Percentiles rank a stretch among this genome's conserved stretches.
Evolutionary conservation across 2,329 filamentous ascomycete species (phyloP).

Genomic region (Penicillium italicum): DNA sequence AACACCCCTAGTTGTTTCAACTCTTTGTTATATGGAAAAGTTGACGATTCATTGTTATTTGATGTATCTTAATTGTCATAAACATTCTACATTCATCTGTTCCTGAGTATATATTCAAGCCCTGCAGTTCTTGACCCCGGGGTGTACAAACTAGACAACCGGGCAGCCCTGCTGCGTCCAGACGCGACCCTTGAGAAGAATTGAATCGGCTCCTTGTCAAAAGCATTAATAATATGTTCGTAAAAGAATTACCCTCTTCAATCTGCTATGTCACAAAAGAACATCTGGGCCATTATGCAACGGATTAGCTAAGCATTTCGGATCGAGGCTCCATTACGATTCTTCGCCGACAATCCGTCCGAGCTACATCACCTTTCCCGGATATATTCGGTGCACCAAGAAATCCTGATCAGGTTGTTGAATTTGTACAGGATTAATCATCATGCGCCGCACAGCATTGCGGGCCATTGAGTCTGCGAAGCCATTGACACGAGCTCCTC

Average conservation of each 20-base stretch:
- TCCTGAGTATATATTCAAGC: slow-evolving; percentile 5
- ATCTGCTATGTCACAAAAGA: neutral
- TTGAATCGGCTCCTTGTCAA: neutral
- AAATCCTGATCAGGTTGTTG: neutral
- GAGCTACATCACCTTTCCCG: slow-evolving; percentile 13
- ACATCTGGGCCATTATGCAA: neutral
- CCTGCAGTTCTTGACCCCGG: neutral
- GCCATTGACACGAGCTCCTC: slow-evolving; percentile 35
- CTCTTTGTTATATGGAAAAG: neutral
- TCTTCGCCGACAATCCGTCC: slow-evolving; percentile 15
- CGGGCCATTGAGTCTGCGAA: slow-evolving; percentile 40
- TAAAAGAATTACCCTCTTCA: neutral
- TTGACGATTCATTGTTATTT: neutral
- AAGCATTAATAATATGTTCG: neutral
- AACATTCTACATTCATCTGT: neutral
- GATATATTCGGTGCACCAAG: slow-evolving; percentile 10
- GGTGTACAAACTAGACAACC: slow-evolving; percentile 6
- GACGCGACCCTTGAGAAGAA: neutral
- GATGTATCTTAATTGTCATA: neutral
- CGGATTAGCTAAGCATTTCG: slow-evolving; percentile 32
- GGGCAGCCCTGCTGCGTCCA: neutral
- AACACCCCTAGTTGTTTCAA: slow-evolving; percentile 37
- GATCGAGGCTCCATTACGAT: slow-evolving; percentile 22
- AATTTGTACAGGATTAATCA: slow-evolving; percentile 11
- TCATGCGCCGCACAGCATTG: slow-evolving; percentile 42